These are phyloP conservation scores for Macaranga tanarius DNA, from an alignment of 441 rosid species.

Conservation along the genomic window DNA sequence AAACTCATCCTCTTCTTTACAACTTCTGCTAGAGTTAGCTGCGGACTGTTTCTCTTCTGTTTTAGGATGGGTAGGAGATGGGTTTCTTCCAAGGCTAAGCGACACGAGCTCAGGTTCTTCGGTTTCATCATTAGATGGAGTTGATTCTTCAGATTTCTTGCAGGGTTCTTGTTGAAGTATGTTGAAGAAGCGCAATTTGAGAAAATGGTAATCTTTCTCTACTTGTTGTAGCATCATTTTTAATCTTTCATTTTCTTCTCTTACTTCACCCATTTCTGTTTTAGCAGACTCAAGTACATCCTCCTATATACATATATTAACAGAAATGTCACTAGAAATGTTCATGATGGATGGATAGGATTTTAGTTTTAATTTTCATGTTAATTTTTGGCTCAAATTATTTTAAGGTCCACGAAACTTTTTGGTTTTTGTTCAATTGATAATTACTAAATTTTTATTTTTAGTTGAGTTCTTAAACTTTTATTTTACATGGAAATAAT, in stretches of 20 bases:
- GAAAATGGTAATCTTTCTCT: conserved; percentile 67
- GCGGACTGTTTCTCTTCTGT: conserved; percentile 43
- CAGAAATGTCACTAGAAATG: background rate
- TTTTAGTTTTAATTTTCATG: background rate
- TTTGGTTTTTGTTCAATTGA: too few relatives aligned
- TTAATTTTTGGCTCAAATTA: too few relatives aligned
- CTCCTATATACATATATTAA: conserved; percentile 33
- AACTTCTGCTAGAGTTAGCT: conserved; percentile 19
- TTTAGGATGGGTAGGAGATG: conserved; percentile 24
- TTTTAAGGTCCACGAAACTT: too few relatives aligned
- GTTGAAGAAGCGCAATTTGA: conserved; percentile 54
- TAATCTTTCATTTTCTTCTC: conserved; percentile 72
- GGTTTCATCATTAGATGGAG: conserved; percentile 16
- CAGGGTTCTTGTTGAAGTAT: conserved; percentile 40
- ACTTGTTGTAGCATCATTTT: conserved; percentile 58
- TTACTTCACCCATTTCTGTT: conserved; percentile 69
- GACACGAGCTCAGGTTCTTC: conserved; percentile 70
- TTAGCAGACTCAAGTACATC: conserved; percentile 61
- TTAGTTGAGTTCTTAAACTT: too few relatives aligned
- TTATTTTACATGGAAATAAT: too few relatives aligned
- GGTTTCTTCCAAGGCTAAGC: conserved; percentile 72
- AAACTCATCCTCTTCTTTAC: conserved; percentile 38
- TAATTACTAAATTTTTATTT: too few relatives aligned
- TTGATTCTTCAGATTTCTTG: conserved; percentile 27
- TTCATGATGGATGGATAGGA: background rate